A percentile compares a stretch with the other conserved stretches of the same genome.
Evolutionary conservation across 257 asterid species (phyloP).

Genomic region (Marsdenia floribunda): DNA sequence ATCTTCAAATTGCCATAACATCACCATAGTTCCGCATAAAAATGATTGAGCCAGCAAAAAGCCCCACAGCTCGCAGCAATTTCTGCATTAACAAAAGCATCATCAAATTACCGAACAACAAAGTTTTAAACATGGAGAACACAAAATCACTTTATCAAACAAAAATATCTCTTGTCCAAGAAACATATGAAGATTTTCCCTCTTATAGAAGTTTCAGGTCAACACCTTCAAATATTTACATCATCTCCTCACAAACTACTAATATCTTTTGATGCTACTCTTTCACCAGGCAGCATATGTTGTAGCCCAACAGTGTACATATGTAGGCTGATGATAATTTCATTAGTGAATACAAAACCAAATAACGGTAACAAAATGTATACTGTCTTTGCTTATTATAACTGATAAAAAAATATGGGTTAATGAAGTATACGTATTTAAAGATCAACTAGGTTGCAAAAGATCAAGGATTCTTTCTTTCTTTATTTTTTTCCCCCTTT

Average conservation of each 20-base stretch:
- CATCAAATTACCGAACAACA: background rate
- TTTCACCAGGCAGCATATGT: background rate
- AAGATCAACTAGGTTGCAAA: background rate
- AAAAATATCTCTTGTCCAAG: background rate
- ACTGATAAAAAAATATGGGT: background rate
- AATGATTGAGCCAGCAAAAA: slow-evolving; percentile 78
- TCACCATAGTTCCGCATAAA: slow-evolving; percentile 84
- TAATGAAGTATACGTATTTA: background rate
- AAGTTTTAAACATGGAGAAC: background rate
- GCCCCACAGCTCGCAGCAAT: slow-evolving; percentile 66
- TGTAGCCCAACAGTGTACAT: background rate
- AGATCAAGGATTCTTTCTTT: background rate
- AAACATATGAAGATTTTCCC: background rate
- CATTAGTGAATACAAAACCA: background rate
- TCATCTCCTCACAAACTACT: background rate
- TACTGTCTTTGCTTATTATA: background rate
- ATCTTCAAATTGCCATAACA: slow-evolving; percentile 60
- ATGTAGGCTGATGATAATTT: background rate
- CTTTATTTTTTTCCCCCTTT: background rate
- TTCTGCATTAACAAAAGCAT: slow-evolving; percentile 42
- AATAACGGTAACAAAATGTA: background rate
- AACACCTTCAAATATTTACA: background rate
- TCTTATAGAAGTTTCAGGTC: background rate
- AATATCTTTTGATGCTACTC: background rate
- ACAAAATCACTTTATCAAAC: background rate